Percentiles rank a stretch among this genome's conserved stretches.
These are phyloP conservation scores for Lojkania enalia DNA, from an alignment of 2,329 filamentous ascomycete genomes.

Conservation along the genomic window DNA sequence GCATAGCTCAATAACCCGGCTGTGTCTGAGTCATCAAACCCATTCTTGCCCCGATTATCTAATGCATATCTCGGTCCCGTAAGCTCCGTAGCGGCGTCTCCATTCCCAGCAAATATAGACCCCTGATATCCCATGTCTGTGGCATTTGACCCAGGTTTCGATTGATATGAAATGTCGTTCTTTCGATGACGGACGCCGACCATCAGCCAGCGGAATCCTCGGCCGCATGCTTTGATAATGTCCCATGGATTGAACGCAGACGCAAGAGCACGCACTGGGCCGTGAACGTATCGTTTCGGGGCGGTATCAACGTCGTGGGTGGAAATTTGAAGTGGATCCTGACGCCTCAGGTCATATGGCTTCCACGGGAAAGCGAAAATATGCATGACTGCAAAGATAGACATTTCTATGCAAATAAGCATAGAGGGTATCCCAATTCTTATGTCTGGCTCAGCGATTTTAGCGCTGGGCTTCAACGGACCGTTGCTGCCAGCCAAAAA, in stretches of 20 bases:
- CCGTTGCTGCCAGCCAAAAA: slow-evolving; percentile 64
- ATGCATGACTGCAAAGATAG: slow-evolving; percentile 75
- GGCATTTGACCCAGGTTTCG: slow-evolving; percentile 30
- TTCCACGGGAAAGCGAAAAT: slow-evolving; percentile 80
- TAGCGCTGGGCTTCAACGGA: slow-evolving; percentile 63
- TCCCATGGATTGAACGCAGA: slow-evolving; percentile 84
- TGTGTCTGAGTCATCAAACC: slow-evolving; percentile 32
- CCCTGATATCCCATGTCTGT: slow-evolving; percentile 23
- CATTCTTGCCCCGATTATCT: slow-evolving; percentile 22
- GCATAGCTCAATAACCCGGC: slow-evolving; percentile 26
- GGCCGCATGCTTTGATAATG: slow-evolving; percentile 75
- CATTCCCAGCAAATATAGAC: slow-evolving; percentile 30
- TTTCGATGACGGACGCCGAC: slow-evolving; percentile 67
- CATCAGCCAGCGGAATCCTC: slow-evolving; percentile 79
- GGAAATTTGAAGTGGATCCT: slow-evolving; percentile 26
- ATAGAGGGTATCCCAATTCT: slow-evolving; percentile 79
- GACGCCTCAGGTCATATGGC: slow-evolving; percentile 59
- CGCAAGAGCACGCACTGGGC: slow-evolving; percentile 64
- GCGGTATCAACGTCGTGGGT: slow-evolving; percentile 16
- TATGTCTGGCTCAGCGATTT: slow-evolving; percentile 72
- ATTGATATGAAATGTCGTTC: slow-evolving; percentile 48
- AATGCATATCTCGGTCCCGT: slow-evolving; percentile 3
- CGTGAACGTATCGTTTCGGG: slow-evolving; percentile 59
- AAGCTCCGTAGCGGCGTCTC: slow-evolving; percentile 19
- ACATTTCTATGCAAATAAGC: slow-evolving; percentile 83